phyloP scores from a whole-genome alignment of 1,284 basidiomycete species.

The Waitea zeae region DNA sequence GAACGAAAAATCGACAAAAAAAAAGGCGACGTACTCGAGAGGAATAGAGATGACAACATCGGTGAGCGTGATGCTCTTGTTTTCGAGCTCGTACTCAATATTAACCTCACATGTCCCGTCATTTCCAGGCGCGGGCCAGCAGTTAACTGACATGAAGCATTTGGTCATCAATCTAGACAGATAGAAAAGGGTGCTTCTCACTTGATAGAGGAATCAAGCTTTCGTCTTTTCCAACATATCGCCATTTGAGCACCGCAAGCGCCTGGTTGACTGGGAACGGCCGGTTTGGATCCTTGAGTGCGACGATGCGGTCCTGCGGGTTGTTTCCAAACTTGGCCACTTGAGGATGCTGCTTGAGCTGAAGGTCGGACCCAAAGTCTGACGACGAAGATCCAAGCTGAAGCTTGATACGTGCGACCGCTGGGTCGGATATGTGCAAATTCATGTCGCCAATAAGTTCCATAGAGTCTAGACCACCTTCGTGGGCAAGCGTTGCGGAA shows the following conservation, averaged over 20 bases:
- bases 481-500: slow-evolving; percentile 67
- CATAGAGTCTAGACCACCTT: slow-evolving; percentile 81
- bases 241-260: slow-evolving; percentile 85
- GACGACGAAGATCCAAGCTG: slow-evolving; percentile 43
- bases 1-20: slow-evolving; percentile 1
- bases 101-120: slow-evolving; percentile 86
- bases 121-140: slow-evolving; percentile 88
- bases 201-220: slow-evolving; percentile 80
- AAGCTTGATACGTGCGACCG: slow-evolving; percentile 64
- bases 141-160: slow-evolving; percentile 47
- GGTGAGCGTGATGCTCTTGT: slow-evolving; percentile 61
- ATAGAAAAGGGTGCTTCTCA: slow-evolving; percentile 38
- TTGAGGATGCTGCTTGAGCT: slow-evolving; percentile 96
- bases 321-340: slow-evolving; percentile 70
- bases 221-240: slow-evolving; percentile 84
- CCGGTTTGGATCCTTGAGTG: slow-evolving; percentile 70
- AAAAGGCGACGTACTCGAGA: slow-evolving; percentile 56
- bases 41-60: slow-evolving; percentile 87
- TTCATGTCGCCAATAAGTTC: slow-evolving; percentile 93
- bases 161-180: slow-evolving; percentile 2
- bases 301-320: slow-evolving; percentile 53
- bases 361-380: slow-evolving; percentile 55
- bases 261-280: slow-evolving; percentile 82
- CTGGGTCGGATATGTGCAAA: slow-evolving; percentile 69
- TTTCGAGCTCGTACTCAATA: slow-evolving; percentile 94